Evolutionary conservation across 257 asterid species (phyloP), one percentile per base, ranked within the genome.

Genomic region (Rehmannia glutinosa): DNA sequence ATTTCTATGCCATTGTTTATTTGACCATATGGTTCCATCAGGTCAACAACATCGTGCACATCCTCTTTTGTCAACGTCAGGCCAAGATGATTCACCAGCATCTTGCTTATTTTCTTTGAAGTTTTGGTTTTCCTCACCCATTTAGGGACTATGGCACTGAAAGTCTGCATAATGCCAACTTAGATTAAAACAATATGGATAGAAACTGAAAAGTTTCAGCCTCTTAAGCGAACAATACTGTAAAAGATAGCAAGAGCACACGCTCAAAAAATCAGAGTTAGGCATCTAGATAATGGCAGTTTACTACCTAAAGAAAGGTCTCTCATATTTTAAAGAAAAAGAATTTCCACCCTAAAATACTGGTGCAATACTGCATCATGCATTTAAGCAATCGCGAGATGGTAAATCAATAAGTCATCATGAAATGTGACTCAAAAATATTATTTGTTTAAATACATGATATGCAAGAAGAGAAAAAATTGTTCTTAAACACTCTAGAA

Each of bases 21-120:
- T 80, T 85, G 89, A 74, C 99, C 97, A 79, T 88, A 88, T 42
- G 99, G 99, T 77, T 94, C 99, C 99, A 94, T 91, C 63, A 83
- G 80, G 55, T 94, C 95, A 76, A 91, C 99, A 70, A 91, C 97
- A 78, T 80, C 81, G 69, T 88, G 89, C 75, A 94, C 66, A 79
- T 94, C 97, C 87, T 85, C 97, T 78, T 81, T 80, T 13, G 85
- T 81, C 88, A 94, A 75, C 65, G 89, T 81, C 80, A 94, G 82
- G 41, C 95, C 96, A 73, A 94, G 95, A 87, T 94, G 97, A 80
- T 87, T 82, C 69, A 94, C 92, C 69, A 94, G 76, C 71, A 76
- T 76, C 74, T 86, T 88, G 89, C 91, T 82, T 41, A 84, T 70
- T 36, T 73, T 73, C 81, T 82, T 85, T 39, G 73, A 68, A 45